These are phyloP conservation scores for Symbiotaphrina buchneri DNA, from an alignment of 495 filamentous ascomycete species.

Conservation along the genomic window DNA sequence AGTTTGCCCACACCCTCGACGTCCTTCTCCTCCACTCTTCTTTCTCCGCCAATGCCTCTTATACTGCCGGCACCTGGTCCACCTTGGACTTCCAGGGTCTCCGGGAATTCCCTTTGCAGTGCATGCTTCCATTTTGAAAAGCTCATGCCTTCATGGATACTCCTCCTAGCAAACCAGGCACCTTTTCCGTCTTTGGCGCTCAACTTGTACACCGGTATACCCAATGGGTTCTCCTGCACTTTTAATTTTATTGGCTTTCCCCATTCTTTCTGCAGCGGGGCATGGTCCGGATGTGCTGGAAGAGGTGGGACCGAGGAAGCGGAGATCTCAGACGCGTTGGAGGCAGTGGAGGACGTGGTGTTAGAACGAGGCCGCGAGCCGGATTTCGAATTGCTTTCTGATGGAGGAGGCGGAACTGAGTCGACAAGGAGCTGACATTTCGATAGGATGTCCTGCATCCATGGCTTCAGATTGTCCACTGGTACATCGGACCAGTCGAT, in stretches of 20 bases:
- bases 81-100: constrained; percentile 33
- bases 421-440: constrained; percentile 49
- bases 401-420: constrained; percentile 44
- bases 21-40: constrained; percentile 32
- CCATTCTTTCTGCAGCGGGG: constrained; percentile 56
- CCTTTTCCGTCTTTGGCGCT: constrained; percentile 59
- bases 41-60: constrained; percentile 66
- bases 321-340: constrained; percentile 21
- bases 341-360: constrained; percentile 15
- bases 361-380: constrained; percentile 13
- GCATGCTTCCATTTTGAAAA: constrained; percentile 48
- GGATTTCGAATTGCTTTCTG: constrained; percentile 13
- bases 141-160: constrained; percentile 51
- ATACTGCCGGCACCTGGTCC: constrained; percentile 46
- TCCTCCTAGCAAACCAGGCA: constrained; percentile 73
- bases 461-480: constrained; percentile 23
- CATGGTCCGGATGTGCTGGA: constrained; percentile 21
- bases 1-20: constrained; percentile 30
- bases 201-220: constrained; percentile 61
- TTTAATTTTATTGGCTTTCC: constrained; percentile 56
- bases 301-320: constrained; percentile 27
- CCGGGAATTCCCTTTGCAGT: constrained; percentile 35
- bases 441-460: constrained; percentile 34
- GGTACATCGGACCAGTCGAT: constrained; percentile 41
- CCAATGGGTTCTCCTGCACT: constrained; percentile 50